Base-by-base conservation (phyloP, 2,329 filamentous ascomycete species). In the Colletotrichum caudatum region DNA sequence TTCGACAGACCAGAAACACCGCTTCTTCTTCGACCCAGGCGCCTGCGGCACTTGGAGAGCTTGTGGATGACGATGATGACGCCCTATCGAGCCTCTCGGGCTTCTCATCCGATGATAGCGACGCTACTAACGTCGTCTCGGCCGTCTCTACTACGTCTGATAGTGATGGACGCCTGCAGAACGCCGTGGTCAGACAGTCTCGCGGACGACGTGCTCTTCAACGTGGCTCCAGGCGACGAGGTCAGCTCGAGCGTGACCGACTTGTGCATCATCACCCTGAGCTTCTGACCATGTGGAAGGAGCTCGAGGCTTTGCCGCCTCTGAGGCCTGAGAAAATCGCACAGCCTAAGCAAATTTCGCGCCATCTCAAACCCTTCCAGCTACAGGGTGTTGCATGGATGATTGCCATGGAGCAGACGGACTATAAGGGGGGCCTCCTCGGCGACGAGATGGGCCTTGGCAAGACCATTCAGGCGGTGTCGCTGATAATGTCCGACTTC, bases 401-500 rank as follows among this genome's bases (percentile, higher is more conserved):
- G 94, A 90, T 88, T 72, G 91, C 88, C 66, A 97, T 98, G 87
- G 96, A 99, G 80, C 85, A 93, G 81, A 92, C 90, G 0, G 83
- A 92, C 50, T 98, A 95, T 88, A 93, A 91, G 78, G 96, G 96
- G 23, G 96, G 96, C 18, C 86, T 99, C 2, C 88, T 99, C 2
- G 96, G 96, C 71, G 96, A 99, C 76, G 96, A 99, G 82, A 99
- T 99, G 96, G 96, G 96, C 8, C 93, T 99, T 83, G 96, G 96
- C 61, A 99, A 99, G 84, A 99, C 96, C 0, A 98, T 99, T 62
- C 96, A 99, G 81, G 95, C 96, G 2, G 96, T 99, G 23, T 98
- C 95, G 3, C 88, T 99, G 56, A 94, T 99, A 81, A 98, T 98
- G 96, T 98, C 95, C 0, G 95, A 98, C 79, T 98, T 93, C 77